Evolutionary conservation across 768 basidiomycete genomes (phyloP).

Genomic region (Crepidotus variabilis): DNA sequence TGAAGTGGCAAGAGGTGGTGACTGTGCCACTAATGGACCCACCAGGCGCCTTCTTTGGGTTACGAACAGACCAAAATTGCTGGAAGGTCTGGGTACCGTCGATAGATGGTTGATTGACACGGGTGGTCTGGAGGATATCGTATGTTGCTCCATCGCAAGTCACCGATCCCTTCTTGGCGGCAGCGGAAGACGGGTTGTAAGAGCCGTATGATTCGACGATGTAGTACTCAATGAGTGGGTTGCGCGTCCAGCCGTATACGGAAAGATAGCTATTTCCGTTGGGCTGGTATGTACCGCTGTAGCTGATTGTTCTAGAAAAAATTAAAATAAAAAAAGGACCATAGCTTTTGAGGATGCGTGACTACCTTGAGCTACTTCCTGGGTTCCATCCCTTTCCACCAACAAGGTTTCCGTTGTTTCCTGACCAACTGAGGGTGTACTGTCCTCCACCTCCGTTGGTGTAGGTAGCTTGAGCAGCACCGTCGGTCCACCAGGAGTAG

Average conservation of each 20-base stretch:
- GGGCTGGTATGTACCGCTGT: conserved; percentile 31
- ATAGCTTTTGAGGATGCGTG: neutral
- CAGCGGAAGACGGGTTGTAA: conserved; percentile 33
- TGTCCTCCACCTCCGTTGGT: conserved; percentile 29
- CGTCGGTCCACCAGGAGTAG: conserved; percentile 35
- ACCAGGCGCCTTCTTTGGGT: conserved; percentile 19
- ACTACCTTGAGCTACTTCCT: conserved; percentile 35
- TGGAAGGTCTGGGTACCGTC: conserved; percentile 39
- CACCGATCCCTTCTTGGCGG: conserved; percentile 32
- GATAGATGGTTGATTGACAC: conserved; percentile 39
- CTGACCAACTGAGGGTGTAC: conserved; percentile 30
- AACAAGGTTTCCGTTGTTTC: conserved; percentile 30
- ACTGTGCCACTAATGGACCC: conserved; percentile 30
- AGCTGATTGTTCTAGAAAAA: conserved; percentile 28
- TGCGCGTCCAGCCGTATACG: conserved; percentile 44
- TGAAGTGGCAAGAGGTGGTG: conserved; percentile 36
- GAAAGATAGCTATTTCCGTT: conserved; percentile 40
- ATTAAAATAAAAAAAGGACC: neutral
- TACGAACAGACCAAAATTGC: conserved; percentile 45
- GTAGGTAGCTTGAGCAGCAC: conserved; percentile 21
- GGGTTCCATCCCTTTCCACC: conserved; percentile 36
- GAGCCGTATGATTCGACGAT: conserved; percentile 37
- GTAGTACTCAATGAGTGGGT: conserved; percentile 46
- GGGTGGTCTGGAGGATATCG: conserved; percentile 34
- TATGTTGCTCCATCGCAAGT: conserved; percentile 39